Evolutionary conservation across 345 rosid genomes (phyloP).

Genomic region (Populus tremula): DNA sequence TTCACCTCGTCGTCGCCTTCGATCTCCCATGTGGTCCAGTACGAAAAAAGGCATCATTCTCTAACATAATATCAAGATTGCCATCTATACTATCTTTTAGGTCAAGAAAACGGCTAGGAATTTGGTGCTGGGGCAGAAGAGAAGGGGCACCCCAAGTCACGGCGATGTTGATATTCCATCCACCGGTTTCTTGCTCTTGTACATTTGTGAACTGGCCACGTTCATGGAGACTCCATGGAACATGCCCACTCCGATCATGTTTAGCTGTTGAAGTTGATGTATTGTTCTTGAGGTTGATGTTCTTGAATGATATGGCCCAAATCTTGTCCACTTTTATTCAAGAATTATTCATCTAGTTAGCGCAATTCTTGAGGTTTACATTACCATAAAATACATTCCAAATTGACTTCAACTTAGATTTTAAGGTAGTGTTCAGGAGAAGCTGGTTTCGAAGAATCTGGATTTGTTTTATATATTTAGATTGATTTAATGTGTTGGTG

Average conservation of each 20-base stretch:
- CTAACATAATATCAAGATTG: conserved; percentile 13
- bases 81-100: conserved; percentile 3
- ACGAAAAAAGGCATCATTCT: conserved; percentile 10
- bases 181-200: background rate
- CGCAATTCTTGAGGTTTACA: too few species aligned
- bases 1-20: conserved; percentile 10
- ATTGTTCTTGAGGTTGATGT: background rate
- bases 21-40: conserved; percentile 20
- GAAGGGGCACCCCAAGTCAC: background rate
- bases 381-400: too few species aligned
- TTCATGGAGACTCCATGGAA: background rate
- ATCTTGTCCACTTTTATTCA: too few species aligned
- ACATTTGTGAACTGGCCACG: conserved; percentile 17
- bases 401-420: too few species aligned
- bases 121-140: background rate
- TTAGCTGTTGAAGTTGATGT: background rate
- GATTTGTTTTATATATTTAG: too few species aligned
- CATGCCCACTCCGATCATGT: background rate
- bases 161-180: background rate
- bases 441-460: too few species aligned
- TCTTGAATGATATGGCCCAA: too few species aligned
- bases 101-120: conserved; percentile 2
- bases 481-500: fast-evolving
- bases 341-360: too few species aligned
- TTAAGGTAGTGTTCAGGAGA: too few species aligned